phyloP scores from a whole-genome alignment of 495 filamentous ascomycete species.

The Cryomyces minteri region DNA sequence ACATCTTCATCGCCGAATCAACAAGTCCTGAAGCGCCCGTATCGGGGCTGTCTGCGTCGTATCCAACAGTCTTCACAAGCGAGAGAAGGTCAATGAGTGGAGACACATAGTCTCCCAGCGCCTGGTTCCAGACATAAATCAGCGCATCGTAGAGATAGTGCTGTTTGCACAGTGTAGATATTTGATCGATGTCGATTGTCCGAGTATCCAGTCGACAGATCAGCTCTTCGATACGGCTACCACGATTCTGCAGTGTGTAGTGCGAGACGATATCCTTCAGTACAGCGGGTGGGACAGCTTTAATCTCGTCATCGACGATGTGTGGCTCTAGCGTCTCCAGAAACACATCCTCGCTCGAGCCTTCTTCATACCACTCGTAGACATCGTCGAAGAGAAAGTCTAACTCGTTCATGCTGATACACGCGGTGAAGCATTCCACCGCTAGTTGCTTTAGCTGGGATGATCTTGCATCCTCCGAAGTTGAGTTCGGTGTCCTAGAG shows the following conservation, averaged over 20 bases:
- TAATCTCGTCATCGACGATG: conserved; percentile 61
- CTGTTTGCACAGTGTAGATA: conserved; percentile 76
- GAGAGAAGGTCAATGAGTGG: conserved; percentile 69
- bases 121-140: conserved; percentile 93
- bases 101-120: conserved; percentile 72
- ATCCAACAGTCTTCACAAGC: conserved; percentile 42
- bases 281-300: conserved; percentile 57
- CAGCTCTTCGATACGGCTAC: conserved; percentile 75
- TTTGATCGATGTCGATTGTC: conserved; percentile 87
- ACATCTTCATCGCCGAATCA: conserved; percentile 70
- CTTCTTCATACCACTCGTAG: conserved; percentile 76
- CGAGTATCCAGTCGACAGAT: conserved; percentile 80
- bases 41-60: conserved; percentile 28
- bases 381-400: conserved; percentile 85
- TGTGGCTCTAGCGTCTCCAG: conserved; percentile 73
- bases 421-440: conserved; percentile 65
- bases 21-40: conserved; percentile 24
- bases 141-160: conserved; percentile 86
- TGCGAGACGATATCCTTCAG: conserved; percentile 72
- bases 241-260: conserved; percentile 52
- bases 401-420: conserved; percentile 49
- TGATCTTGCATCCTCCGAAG: too few relatives aligned
- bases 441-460: conserved; percentile 52
- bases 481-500: too few relatives aligned
- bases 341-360: conserved; percentile 52